Evolutionary conservation across 2,329 filamentous ascomycete species (phyloP).

Genomic region (Penicillium griseofulvum): DNA sequence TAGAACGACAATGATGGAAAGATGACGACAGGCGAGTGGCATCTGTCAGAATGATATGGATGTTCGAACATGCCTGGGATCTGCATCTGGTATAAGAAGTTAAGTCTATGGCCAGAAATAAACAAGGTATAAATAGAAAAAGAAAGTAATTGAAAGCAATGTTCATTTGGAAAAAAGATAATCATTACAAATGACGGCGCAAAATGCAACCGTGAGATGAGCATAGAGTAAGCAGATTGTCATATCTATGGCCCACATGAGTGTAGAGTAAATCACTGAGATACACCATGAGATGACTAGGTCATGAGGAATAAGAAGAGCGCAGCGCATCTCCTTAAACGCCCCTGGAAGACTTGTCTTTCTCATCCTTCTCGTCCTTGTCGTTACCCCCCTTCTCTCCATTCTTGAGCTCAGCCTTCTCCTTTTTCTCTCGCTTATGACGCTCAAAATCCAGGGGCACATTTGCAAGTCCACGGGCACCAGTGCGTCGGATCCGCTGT

Average conservation of each 20-base stretch:
- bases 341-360: not conserved
- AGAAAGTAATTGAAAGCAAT: not conserved
- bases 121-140: not conserved
- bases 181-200: not conserved
- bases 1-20: not conserved
- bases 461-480: slow-evolving; percentile 44
- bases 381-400: not conserved
- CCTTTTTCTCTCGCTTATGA: slow-evolving; percentile 12
- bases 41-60: not conserved
- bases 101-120: not conserved
- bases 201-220: not conserved
- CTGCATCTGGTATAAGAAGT: too few relatives aligned
- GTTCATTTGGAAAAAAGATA: not conserved
- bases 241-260: not conserved
- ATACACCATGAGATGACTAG: not conserved
- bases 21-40: not conserved
- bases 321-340: not conserved
- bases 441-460: slow-evolving; percentile 37
- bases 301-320: not conserved
- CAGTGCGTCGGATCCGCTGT: slow-evolving; percentile 43
- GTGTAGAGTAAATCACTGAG: not conserved
- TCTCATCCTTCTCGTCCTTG: not conserved
- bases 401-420: not conserved
- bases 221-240: not conserved
- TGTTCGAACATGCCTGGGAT: not conserved